Conservation (phyloP, 371 early-diverging fungal species). For the Polyrhizophydium stewartii region DNA sequence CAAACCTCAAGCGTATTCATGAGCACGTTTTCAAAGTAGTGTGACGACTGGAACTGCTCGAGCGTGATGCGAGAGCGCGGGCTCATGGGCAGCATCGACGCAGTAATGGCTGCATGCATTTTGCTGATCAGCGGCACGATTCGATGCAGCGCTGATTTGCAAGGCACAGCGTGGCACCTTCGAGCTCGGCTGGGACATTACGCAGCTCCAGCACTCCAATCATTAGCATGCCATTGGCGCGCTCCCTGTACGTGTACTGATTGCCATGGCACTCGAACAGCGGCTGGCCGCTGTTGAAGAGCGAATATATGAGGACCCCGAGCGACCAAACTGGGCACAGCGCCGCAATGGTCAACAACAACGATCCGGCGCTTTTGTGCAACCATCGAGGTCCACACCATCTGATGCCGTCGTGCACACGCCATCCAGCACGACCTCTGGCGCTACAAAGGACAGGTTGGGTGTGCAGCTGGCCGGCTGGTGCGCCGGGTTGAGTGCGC, state of each 20-base stretch:
- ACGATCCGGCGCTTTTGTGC: too few relatives aligned
- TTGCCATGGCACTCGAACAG: slow-evolving; percentile 3
- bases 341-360: background rate
- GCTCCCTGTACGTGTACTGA: background rate
- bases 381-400: slow-evolving; percentile 4
- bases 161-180: too few relatives aligned
- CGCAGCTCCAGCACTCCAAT: background rate
- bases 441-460: slow-evolving; percentile 6
- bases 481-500: background rate
- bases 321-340: slow-evolving; percentile 7
- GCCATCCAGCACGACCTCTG: slow-evolving; percentile 8
- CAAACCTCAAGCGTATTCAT: slow-evolving; percentile 1
- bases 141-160: too few relatives aligned
- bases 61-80: background rate
- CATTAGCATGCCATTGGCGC: background rate
- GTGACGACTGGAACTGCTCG: background rate
- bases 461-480: slow-evolving; percentile 3
- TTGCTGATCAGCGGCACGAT: too few relatives aligned
- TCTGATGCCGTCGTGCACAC: slow-evolving; percentile 4
- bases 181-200: slow-evolving; percentile 1
- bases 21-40: slow-evolving; percentile 5
- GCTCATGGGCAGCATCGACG: background rate
- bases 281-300: slow-evolving; percentile 10
- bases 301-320: slow-evolving; percentile 2
- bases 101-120: background rate